These are phyloP conservation scores for Sarcomyxa edulis DNA, from an alignment of 768 basidiomycete genomes.

Conservation along the genomic window DNA sequence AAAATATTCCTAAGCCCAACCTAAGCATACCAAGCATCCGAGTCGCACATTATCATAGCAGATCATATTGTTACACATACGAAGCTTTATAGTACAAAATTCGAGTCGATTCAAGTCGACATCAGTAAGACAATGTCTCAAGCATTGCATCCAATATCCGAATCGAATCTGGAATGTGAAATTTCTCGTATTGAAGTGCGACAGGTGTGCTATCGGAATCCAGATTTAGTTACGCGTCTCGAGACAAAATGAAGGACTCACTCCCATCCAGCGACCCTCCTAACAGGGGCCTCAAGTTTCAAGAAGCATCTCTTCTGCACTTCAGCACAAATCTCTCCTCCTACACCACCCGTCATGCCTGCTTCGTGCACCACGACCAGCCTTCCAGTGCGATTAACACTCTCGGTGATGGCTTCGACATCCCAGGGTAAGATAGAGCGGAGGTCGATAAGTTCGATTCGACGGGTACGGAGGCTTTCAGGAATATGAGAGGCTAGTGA, in stretches of 20 bases:
- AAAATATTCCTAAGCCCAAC: no score
- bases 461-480: slow-evolving; percentile 54
- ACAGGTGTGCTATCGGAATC: slow-evolving; percentile 62
- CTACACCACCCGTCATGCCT: slow-evolving; percentile 80
- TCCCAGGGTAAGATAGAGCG: slow-evolving; percentile 91
- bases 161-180: slow-evolving; percentile 84
- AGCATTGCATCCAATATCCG: slow-evolving; percentile 79
- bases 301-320: slow-evolving; percentile 87
- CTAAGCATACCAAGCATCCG: no score
- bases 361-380: slow-evolving; percentile 93
- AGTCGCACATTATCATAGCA: no score
- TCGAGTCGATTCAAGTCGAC: no score
- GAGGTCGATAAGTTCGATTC: slow-evolving; percentile 86
- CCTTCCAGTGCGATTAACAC: slow-evolving; percentile 80
- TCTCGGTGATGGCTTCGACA: slow-evolving; percentile 70
- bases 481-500: slow-evolving; percentile 65
- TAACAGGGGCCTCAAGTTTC: slow-evolving; percentile 83
- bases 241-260: slow-evolving; percentile 39
- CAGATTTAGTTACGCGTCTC: neutral
- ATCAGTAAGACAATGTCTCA: slow-evolving; percentile 72
- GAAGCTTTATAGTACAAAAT: no score
- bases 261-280: slow-evolving; percentile 91
- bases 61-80: no score
- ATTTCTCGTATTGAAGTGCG: slow-evolving; percentile 85
- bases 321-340: slow-evolving; percentile 88